Evolutionary conservation across 176 grass and related monocot species (phyloP).

Genomic region (Zoysia pacifica): DNA sequence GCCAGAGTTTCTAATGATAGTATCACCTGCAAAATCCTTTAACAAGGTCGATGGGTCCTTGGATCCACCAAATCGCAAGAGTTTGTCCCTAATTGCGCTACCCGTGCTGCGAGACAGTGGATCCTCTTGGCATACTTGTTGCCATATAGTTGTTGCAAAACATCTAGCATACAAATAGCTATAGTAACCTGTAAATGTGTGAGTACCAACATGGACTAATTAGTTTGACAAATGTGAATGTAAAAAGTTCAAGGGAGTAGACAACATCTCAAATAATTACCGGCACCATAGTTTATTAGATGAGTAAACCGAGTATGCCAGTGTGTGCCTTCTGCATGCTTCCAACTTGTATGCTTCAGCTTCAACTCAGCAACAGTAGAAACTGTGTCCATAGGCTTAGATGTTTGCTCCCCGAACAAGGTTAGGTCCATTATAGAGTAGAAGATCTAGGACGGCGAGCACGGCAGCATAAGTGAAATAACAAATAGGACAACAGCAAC

Average conservation of each 20-base stretch:
- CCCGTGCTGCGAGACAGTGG: slow-evolving; percentile 71
- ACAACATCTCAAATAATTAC: slow-evolving; percentile 42
- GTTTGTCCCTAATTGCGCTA: slow-evolving; percentile 53
- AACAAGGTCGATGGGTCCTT: slow-evolving; percentile 73
- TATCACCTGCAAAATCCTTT: slow-evolving; percentile 67
- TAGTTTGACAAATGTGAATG: neutral
- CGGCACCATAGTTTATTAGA: slow-evolving; percentile 87
- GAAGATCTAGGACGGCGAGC: slow-evolving; percentile 54
- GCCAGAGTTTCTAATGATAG: slow-evolving; percentile 58
- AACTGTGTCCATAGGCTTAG: slow-evolving; percentile 65
- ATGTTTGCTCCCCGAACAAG: slow-evolving; percentile 78
- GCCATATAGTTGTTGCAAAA: slow-evolving; percentile 90
- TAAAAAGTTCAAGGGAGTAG: slow-evolving; percentile 12
- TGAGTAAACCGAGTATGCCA: slow-evolving; percentile 88
- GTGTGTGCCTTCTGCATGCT: slow-evolving; percentile 72
- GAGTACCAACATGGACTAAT: neutral
- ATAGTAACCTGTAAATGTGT: slow-evolving; percentile 70
- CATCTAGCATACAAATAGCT: slow-evolving; percentile 95
- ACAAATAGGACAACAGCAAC: neutral
- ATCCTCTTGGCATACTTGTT: slow-evolving; percentile 72
- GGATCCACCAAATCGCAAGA: slow-evolving; percentile 66
- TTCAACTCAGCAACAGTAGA: slow-evolving; percentile 75
- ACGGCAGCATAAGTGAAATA: slow-evolving; percentile 22
- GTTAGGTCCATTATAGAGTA: slow-evolving; percentile 95
- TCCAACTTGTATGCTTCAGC: slow-evolving; percentile 82